Evolutionary conservation across 768 basidiomycete genomes (phyloP), one percentile per base, ranked within the genome.

Genomic region (Hygrocybe punicea): DNA sequence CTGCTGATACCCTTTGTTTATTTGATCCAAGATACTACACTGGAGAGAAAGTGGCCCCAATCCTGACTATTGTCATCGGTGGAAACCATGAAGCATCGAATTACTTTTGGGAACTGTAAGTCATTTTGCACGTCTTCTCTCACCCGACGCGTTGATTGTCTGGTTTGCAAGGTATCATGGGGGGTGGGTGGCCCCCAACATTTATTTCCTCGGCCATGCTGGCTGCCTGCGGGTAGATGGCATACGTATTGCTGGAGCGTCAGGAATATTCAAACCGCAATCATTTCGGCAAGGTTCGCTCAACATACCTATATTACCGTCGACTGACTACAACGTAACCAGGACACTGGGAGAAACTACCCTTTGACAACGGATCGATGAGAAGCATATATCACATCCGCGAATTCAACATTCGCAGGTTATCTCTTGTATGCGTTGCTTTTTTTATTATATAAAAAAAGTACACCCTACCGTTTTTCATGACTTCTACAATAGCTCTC

Each of bases 51-150:
- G 73, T 62, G n/a, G 94, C 96, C 2, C 93, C 95, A 0, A 70
- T 96, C 4, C 72, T 96, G 68, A 99, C 97, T 0, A 77, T 99
- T 11, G 85, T 98, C 49, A 97, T 98, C 65, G 97, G 97, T 14
- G 97, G 97, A 8, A 98, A 98, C 67, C 97, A 98, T 69, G 97
- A 98, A 72, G 93, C 93, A 1, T 94, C 91, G 19, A 97, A 94
- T 63, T 97, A 98, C 67, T 79, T 98, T 75, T 95, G 92, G 88
- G 97, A 99, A 70, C 72, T 97, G 91, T 93, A 65, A 71, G 89
- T 75, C 2, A 29, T 14, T 17, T 17, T 36, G 36, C 4, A 29
- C 4, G 8, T 29, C n/a, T 33, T 33, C 11, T 57, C 49, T 51
- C n/a, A 36, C 9, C 35, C 14, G 21, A 40, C 13, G 6, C 2